Evolutionary conservation across 208 protist species (phyloP).

Genomic region (Tritrichomonas foetus): DNA sequence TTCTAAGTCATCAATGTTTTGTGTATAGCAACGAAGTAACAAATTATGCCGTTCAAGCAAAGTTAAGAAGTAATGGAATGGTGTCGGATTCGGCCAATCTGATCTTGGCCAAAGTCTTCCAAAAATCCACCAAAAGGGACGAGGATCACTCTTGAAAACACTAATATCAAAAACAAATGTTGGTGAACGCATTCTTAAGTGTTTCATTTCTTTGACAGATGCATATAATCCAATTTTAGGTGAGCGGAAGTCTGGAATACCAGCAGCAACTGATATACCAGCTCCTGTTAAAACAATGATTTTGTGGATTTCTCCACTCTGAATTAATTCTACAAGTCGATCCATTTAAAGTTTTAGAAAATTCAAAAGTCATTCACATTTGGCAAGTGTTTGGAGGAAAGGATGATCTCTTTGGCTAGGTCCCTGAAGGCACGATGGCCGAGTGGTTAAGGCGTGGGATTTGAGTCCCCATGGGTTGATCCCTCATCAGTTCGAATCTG

Average conservation of each 20-base stretch:
- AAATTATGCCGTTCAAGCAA: not conserved
- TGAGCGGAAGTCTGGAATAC: constrained; percentile 37
- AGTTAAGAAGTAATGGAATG: not conserved
- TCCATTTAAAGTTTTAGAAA: not conserved
- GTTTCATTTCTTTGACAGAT: not conserved
- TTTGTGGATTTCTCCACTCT: not conserved
- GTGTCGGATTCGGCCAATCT: not conserved
- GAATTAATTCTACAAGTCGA: not conserved
- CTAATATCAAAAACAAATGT: constrained; percentile 38
- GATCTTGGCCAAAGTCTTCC: not conserved
- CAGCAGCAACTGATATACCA: constrained; percentile 29
- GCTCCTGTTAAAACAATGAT: constrained; percentile 28
- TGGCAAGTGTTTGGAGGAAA: no score
- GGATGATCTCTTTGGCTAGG: no score
- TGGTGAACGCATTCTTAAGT: not conserved
- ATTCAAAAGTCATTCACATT: no score
- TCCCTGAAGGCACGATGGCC: no score
- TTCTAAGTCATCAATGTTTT: constrained; percentile 33
- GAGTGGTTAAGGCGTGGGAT: no score
- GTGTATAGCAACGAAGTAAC: not conserved
- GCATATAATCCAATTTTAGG: not conserved
- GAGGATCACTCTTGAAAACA: not conserved
- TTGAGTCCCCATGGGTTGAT: no score
- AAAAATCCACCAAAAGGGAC: constrained; percentile 31
- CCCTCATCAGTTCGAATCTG: no score